A percentile compares a stretch with the other conserved stretches of the same genome.
These are phyloP conservation scores for Yarrowia sp. DNA, from an alignment of 805 yeast species.

Conservation along the genomic window DNA sequence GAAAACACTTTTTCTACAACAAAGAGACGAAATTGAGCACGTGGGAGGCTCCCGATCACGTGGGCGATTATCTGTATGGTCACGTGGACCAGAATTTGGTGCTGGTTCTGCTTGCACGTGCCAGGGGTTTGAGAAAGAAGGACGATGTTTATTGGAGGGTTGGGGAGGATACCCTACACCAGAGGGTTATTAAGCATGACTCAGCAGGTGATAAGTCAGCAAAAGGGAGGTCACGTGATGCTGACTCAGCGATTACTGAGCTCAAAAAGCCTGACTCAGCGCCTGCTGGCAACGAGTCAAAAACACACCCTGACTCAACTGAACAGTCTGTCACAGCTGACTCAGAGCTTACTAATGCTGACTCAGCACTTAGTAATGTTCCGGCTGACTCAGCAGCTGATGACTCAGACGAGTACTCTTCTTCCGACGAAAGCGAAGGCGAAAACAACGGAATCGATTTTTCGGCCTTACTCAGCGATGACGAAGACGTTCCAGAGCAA, in stretches of 20 bases:
- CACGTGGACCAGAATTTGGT: slow-evolving; percentile 38
- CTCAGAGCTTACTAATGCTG: no score
- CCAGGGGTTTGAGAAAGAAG: slow-evolving; percentile 41
- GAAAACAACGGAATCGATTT: slow-evolving; percentile 19
- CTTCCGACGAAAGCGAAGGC: slow-evolving; percentile 12
- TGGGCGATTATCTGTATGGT: slow-evolving; percentile 35
- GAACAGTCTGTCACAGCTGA: no score
- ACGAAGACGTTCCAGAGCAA: slow-evolving; percentile 31
- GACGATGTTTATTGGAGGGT: slow-evolving; percentile 23
- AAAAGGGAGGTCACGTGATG: not conserved
- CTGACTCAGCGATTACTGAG: not conserved
- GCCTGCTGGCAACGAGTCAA: no score
- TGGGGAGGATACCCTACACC: slow-evolving; percentile 1
- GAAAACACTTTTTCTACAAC: slow-evolving; percentile 46
- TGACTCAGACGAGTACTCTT: slow-evolving; percentile 20
- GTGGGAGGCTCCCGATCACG: slow-evolving; percentile 42
- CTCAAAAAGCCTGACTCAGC: not conserved
- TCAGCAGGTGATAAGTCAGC: not conserved
- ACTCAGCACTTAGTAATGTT: not conserved
- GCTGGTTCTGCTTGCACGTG: slow-evolving; percentile 41
- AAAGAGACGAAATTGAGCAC: slow-evolving; percentile 35
- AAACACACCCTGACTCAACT: no score
- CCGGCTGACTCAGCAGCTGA: not conserved
- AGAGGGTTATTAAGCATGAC: not conserved
- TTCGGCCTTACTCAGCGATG: slow-evolving; percentile 14